phyloP scores from a whole-genome alignment of 2,329 filamentous ascomycete genomes.

The Exophiala sp. region DNA sequence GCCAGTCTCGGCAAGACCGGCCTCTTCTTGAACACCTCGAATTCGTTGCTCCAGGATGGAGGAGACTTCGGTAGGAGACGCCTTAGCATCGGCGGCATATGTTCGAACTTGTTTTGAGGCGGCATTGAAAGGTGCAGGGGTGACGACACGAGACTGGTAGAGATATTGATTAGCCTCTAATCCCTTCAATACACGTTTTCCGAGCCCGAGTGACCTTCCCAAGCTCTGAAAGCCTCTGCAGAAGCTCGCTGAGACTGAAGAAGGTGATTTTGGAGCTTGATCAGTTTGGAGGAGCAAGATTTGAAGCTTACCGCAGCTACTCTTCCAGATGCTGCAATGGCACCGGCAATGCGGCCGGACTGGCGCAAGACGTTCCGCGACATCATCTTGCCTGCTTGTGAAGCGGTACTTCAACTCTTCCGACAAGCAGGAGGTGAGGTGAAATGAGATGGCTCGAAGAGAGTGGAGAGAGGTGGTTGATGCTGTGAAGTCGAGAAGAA shows the following conservation, averaged over 20 bases:
- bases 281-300: slow-evolving; percentile 37
- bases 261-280: not conserved
- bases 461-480: slow-evolving; percentile 35
- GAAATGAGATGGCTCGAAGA: slow-evolving; percentile 35
- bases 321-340: slow-evolving; percentile 86
- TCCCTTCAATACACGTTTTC: not conserved
- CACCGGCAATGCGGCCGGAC: slow-evolving; percentile 90
- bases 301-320: slow-evolving; percentile 81
- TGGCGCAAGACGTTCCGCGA: slow-evolving; percentile 98
- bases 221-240: slow-evolving; percentile 6
- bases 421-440: slow-evolving; percentile 19
- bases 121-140: slow-evolving; percentile 69
- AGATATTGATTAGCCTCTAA: slow-evolving; percentile 34
- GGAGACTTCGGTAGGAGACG: slow-evolving; percentile 93
- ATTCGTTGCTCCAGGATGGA: slow-evolving; percentile 99
- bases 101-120: slow-evolving; percentile 67
- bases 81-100: slow-evolving; percentile 92
- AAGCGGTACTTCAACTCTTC: slow-evolving; percentile 24
- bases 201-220: not conserved
- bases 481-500: slow-evolving; percentile 16
- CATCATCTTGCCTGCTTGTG: slow-evolving; percentile 60
- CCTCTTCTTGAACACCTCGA: slow-evolving; percentile 95
- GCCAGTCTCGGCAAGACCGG: slow-evolving; percentile 93
- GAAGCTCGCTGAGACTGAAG: not conserved
- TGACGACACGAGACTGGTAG: slow-evolving; percentile 76